Evolutionary conservation across 2,329 filamentous ascomycete genomes (phyloP), one percentile per base, ranked within the genome.

Genomic region (Alternaria metachromatica): DNA sequence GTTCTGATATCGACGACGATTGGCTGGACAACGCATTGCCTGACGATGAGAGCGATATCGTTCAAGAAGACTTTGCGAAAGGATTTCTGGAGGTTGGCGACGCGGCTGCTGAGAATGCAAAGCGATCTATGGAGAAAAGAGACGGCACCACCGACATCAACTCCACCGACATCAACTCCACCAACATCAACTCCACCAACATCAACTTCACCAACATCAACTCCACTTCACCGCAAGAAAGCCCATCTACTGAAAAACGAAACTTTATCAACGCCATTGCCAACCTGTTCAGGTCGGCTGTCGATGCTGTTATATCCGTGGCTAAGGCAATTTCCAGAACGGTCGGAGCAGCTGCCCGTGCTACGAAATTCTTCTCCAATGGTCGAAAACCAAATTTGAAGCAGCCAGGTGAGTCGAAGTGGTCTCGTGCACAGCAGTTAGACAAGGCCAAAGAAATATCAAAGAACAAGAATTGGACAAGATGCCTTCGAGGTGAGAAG

Each of bases 381-480:
- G 58, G 58, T 20, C 53, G 30, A 26, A 48, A 48, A 44, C 60
- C 60, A 43, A 58, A 49, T 26, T 44, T 63, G 48, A 63, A 58
- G 55, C 58, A 44, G 43, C 60, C 60, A n/a, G 60, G 60, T 28
- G 60, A 63, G 41, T 48, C 48, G 11, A 63, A 58, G 49, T 55
- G 58, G 26, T 55, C 55, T 28, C 48, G 21, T 21, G 48, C 49
- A 33, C 26, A 63, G 41, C 60, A 63, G 48, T 58, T 55, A 30
- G 55, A 44, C 20, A 63, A 63, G 46, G 60, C 60, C 21, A 63
- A 55, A 45, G 60, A 63, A 49, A 43, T 63, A 21, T 55, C 60
- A 26, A 21, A 58, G 60, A 55, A 63, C 18, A 63, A 63, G 41
- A 63, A 63, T 28, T 63, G 60, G 60, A 63, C 45, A 20, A 58